phyloP scores from a whole-genome alignment of 192 early-diverging fungal species.

The Diversispora epigaea region DNA sequence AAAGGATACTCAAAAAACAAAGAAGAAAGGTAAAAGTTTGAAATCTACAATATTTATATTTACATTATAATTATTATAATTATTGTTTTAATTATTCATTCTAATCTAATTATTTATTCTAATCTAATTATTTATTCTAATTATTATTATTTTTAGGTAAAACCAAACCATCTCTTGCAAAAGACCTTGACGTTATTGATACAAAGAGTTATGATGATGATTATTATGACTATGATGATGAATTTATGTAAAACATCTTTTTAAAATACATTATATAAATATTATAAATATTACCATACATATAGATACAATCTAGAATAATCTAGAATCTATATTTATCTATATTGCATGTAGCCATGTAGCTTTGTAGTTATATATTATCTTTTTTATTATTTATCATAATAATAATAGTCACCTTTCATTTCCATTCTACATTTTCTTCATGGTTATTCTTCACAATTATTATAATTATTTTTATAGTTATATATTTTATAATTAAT shows the following conservation, averaged over 20 bases:
- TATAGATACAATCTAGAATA: no score
- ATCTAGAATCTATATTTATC: no score
- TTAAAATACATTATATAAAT: no score
- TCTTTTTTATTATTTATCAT: no score
- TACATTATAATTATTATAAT: not conserved
- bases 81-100: not conserved
- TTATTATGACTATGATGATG: constrained; percentile 55
- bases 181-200: constrained; percentile 40
- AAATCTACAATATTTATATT: not conserved
- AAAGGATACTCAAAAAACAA: constrained; percentile 64
- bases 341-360: no score
- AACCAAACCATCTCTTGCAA: constrained; percentile 40
- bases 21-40: constrained; percentile 58
- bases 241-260: constrained; percentile 48
- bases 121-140: not conserved
- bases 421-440: no score
- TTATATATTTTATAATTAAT: no score
- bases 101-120: not conserved
- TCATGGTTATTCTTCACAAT: no score
- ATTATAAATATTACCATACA: no score
- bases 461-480: no score
- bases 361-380: no score
- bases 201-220: constrained; percentile 53
- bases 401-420: no score
- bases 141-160: constrained; percentile 1